A percentile compares a stretch with the other conserved stretches of the same genome.
These are phyloP conservation scores for Cladophialophora yegresii DNA, from an alignment of 2,329 filamentous ascomycete genomes.

Conservation along the genomic window DNA sequence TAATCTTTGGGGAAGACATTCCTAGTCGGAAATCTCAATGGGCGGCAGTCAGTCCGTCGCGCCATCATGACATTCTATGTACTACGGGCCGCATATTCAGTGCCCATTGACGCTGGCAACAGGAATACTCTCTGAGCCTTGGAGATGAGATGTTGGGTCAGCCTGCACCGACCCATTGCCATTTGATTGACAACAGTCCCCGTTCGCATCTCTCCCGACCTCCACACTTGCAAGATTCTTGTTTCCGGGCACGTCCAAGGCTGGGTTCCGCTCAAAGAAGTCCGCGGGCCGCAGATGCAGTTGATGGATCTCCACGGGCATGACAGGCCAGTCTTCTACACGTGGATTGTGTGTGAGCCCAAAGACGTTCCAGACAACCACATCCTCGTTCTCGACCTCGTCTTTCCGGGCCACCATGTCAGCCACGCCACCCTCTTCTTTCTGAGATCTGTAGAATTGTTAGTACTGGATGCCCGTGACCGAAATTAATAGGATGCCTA, in stretches of 20 bases:
- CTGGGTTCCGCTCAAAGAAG: slow-evolving; percentile 57
- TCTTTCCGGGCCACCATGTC: slow-evolving; percentile 50
- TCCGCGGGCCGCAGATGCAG: slow-evolving; percentile 53
- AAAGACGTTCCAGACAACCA: slow-evolving; percentile 55
- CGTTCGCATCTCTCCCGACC: slow-evolving; percentile 28
- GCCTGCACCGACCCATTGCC: slow-evolving; percentile 22
- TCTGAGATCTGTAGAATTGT: slow-evolving; percentile 44
- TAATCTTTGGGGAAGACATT: background rate
- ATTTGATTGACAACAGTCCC: slow-evolving; percentile 21
- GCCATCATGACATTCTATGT: background rate
- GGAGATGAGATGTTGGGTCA: slow-evolving; percentile 23
- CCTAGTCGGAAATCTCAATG: background rate
- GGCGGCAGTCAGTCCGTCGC: background rate
- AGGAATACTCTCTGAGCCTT: slow-evolving; percentile 22
- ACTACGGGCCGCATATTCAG: slow-evolving; percentile 3
- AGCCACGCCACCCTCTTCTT: slow-evolving; percentile 48
- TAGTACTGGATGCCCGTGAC: background rate
- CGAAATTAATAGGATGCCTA: background rate
- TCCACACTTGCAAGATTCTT: slow-evolving; percentile 40
- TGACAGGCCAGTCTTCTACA: slow-evolving; percentile 54
- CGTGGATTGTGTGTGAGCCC: slow-evolving; percentile 55
- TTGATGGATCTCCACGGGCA: slow-evolving; percentile 52
- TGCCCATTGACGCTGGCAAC: slow-evolving; percentile 24
- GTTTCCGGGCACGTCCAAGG: slow-evolving; percentile 53
- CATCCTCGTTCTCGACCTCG: slow-evolving; percentile 47